Base-by-base conservation (phyloP, 116 monocot genomes). In the Thalassia testudinum region DNA sequence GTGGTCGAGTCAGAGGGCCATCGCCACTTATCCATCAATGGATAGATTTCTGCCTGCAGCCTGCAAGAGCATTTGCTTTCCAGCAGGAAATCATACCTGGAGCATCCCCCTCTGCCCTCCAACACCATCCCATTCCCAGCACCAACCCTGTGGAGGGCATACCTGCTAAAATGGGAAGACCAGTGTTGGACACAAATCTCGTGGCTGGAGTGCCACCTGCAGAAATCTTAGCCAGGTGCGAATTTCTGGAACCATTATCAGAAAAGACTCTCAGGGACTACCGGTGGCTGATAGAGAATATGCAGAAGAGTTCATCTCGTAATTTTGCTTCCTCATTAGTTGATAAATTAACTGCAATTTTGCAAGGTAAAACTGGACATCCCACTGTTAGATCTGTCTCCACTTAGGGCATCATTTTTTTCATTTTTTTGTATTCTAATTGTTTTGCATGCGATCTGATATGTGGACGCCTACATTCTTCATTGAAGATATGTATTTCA, bases 21-120 rank as follows among this genome's bases (percentile, higher is more conserved):
- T 88, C 95, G 23, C 95, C 88, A 12, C 67, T 95, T 14, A 59
- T 85, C 43, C 56, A 88, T 68, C 95, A 95, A 44, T 95, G 95
- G 95, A 64, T 95, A 14, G 84, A 87, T 24, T 95, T 95, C 70
- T 88, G 88, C 64, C 63, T 95, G 53, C 95, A 88, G 61, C 65
- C 56, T 21, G 64, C 77, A 12, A 70, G 88, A 43, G 74, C 58
- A 18, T 52, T 79, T 40, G 85, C 88, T 48, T 95, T 85, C 53
- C 68, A 71, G 54, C 75, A 95, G 27, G 78, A 76, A 47, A 63
- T 95, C 27, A 53, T 85, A 42, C 70, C 88, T 25, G 95, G 95
- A 42, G 75, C 85, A 50, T 70, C 85, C 26, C 95, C 95, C 2
- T 54, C 65, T 24, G 52, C 62, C 30, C 50, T 95, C 0, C 74